Percentiles rank a stretch among this genome's conserved stretches.
Conservation (phyloP, 148 eudicot species). For the Cornus florida region DNA sequence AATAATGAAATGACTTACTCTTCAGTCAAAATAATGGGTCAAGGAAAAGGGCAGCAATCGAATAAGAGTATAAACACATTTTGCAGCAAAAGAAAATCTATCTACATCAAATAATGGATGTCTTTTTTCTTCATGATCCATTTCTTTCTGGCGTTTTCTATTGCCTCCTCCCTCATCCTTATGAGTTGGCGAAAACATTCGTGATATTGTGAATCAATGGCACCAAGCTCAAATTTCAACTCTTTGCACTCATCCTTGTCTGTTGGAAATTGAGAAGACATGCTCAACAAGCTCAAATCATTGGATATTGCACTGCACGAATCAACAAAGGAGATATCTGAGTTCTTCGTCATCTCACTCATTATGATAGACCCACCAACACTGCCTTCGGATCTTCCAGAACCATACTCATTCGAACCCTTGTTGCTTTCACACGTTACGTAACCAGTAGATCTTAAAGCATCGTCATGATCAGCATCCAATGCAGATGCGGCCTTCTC, state of each 20-base stretch:
- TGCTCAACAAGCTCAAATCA: slow-evolving; percentile 38
- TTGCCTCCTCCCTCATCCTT: slow-evolving; percentile 57
- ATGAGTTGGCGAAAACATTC: slow-evolving; percentile 46
- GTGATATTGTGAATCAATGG: slow-evolving; percentile 54
- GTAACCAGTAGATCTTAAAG: slow-evolving; percentile 2
- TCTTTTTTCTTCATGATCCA: slow-evolving; percentile 43
- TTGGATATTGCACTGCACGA: slow-evolving; percentile 32
- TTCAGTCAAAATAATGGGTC: background rate
- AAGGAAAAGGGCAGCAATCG: background rate
- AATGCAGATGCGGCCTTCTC: slow-evolving; percentile 8
- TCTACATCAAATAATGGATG: slow-evolving; percentile 31
- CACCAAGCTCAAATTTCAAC: slow-evolving; percentile 58
- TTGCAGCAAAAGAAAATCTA: background rate
- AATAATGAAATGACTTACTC: background rate
- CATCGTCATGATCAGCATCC: slow-evolving; percentile 10
- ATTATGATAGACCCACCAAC: slow-evolving; percentile 9
- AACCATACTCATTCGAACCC: slow-evolving; percentile 24
- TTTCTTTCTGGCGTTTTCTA: slow-evolving; percentile 55
- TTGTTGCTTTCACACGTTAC: slow-evolving; percentile 16
- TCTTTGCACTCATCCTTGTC: slow-evolving; percentile 37
- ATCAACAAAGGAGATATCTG: slow-evolving; percentile 16
- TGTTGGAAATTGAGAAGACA: slow-evolving; percentile 21
- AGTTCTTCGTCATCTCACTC: slow-evolving; percentile 25
- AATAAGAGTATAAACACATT: background rate
- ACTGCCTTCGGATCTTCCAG: slow-evolving; percentile 13